A percentile compares a stretch with the other conserved stretches of the same genome.
Evolutionary conservation across 1,139 yeast species (phyloP).

Genomic region (Pichia kudriavzevii): DNA sequence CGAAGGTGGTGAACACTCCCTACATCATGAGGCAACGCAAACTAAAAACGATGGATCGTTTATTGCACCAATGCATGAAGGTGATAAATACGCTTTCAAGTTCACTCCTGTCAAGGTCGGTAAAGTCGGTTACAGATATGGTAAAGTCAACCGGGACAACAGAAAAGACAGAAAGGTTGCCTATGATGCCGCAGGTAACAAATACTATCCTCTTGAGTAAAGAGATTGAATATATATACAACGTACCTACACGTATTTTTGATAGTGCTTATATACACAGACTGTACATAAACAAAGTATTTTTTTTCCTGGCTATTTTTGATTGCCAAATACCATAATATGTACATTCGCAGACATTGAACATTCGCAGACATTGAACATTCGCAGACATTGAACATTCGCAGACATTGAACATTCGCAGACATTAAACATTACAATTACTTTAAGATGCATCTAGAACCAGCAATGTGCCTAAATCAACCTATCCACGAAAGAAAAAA

Average conservation of each 20-base stretch:
- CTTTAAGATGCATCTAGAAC: too few relatives aligned
- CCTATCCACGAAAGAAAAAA: too few relatives aligned
- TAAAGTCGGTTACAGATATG: slow-evolving; percentile 83
- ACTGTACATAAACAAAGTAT: too few relatives aligned
- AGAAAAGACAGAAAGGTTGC: slow-evolving; percentile 78
- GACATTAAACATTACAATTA: too few relatives aligned
- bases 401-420: too few relatives aligned
- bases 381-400: too few relatives aligned
- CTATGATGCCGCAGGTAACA: slow-evolving; percentile 65
- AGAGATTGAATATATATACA: neutral
- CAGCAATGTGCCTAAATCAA: too few relatives aligned
- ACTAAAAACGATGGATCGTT: slow-evolving; percentile 26
- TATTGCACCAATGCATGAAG: slow-evolving; percentile 43
- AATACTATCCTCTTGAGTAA: slow-evolving; percentile 33
- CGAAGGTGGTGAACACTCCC: slow-evolving; percentile 43
- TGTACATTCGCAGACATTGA: too few relatives aligned
- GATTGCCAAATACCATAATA: too few relatives aligned
- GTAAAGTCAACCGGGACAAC: slow-evolving; percentile 82
- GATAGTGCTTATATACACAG: too few relatives aligned
- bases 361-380: too few relatives aligned
- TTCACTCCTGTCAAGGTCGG: slow-evolving; percentile 77
- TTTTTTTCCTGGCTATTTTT: too few relatives aligned
- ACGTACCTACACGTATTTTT: neutral
- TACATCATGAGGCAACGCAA: slow-evolving; percentile 20
- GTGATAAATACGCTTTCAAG: slow-evolving; percentile 60